Evolutionary conservation across 116 monocot genomes (phyloP), one percentile per base, ranked within the genome.

Genomic region (Zostera marina): DNA sequence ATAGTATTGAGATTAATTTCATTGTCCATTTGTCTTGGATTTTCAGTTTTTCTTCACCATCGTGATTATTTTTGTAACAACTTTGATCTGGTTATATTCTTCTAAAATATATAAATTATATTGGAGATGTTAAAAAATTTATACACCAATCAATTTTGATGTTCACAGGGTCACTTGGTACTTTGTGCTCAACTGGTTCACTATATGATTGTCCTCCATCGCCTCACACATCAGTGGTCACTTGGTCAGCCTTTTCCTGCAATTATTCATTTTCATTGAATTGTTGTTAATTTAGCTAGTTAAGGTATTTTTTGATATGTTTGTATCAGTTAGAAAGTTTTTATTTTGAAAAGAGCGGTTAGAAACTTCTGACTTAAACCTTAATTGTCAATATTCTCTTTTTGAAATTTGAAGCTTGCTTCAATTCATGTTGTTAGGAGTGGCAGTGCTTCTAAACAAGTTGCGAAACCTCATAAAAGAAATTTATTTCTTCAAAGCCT

Each of bases 401-500:
- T 56, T 38, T 56, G 56, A 56, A 32, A 16, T 38, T 56, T n/a
- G 14, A 5, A 8, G 38, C 40, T 56, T 40, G 9, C 56, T 32
- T 39, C 9, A 56, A 12, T 56, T 15, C 56, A 56, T 39, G 9
- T 42, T 48, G 57, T 22, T 66, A 96, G 96, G 96, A 60, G 63
- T 61, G 89, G 89, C n/a, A 74, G 66, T 51, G 65, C 83, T 53
- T 70, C 77, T 52, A 89, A 58, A 80, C 54, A 63, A 43, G 62
- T 56, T 14, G 40, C 72, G 47, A 63, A 89, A 78, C 89, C 79
- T 61, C 65, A 65, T 51, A 71, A 76, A 70, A 82, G 70, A 62
- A 96, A 96, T 58, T 52, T 85, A 45, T 96, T 89, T 76, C 53
- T 89, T 47, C 75, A 76, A 70, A 88, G 82, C 32, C 69, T 96